These are phyloP conservation scores for Paramecium sexaurelia DNA, from an alignment of 73 alveolate species.

Conservation along the genomic window DNA sequence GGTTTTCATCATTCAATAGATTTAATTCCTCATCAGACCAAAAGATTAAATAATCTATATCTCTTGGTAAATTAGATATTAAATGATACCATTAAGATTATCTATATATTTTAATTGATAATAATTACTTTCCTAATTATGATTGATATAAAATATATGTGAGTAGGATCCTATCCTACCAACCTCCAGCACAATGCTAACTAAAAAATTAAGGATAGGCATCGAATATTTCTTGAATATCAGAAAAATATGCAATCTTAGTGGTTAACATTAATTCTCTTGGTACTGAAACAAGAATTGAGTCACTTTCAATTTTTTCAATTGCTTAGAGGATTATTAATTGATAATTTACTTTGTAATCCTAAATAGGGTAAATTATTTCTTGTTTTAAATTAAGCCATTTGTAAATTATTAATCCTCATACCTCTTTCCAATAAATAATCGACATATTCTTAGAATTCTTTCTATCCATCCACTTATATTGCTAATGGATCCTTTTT, in stretches of 20 bases:
- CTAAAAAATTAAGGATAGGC: slow-evolving; percentile 47
- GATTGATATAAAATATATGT: slow-evolving; percentile 44
- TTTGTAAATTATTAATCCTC: slow-evolving; percentile 8
- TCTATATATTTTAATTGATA: neutral
- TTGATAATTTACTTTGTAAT: neutral
- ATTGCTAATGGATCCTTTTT: neutral
- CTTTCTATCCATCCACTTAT: neutral
- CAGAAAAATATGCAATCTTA: slow-evolving; percentile 45
- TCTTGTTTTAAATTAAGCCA: slow-evolving; percentile 51
- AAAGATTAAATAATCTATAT: slow-evolving; percentile 58
- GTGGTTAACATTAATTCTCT: slow-evolving; percentile 59
- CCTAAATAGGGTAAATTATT: slow-evolving; percentile 55
- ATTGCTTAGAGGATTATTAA: neutral
- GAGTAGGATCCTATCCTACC: slow-evolving; percentile 61
- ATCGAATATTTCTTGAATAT: slow-evolving; percentile 56
- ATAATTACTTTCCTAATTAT: slow-evolving; percentile 15
- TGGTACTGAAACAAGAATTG: slow-evolving; percentile 57
- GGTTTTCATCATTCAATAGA: neutral
- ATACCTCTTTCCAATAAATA: slow-evolving; percentile 41
- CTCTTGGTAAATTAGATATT: slow-evolving; percentile 58
- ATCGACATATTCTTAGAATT: slow-evolving; percentile 46
- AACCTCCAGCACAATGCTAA: neutral
- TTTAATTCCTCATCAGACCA: slow-evolving; percentile 63
- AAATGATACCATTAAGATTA: slow-evolving; percentile 65
- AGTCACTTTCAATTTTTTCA: slow-evolving; percentile 33